phyloP scores from a whole-genome alignment of 495 filamentous ascomycete species.

The Lophiostoma macrostomum region DNA sequence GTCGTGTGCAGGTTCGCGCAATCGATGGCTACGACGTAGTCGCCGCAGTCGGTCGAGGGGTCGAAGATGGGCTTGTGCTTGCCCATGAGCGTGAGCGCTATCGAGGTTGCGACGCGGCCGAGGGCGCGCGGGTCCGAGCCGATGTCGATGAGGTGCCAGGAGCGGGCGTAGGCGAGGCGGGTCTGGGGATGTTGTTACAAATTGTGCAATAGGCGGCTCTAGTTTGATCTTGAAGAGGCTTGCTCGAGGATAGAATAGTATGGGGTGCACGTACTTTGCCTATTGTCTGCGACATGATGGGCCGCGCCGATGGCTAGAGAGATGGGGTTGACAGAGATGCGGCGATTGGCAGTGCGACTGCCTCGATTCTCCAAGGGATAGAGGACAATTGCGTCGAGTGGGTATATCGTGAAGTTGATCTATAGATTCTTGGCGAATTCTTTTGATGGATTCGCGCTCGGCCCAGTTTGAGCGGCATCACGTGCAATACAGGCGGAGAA shows the following conservation, averaged over 20 bases:
- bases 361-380: neutral
- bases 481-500: too few relatives aligned
- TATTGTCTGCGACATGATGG: slow-evolving; percentile 64
- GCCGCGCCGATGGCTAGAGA: slow-evolving; percentile 8
- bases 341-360: slow-evolving; percentile 1
- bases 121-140: slow-evolving; percentile 59
- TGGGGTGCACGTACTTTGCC: slow-evolving; percentile 53
- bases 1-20: slow-evolving; percentile 85
- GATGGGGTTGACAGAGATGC: neutral
- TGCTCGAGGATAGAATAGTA: too few relatives aligned
- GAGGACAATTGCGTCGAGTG: neutral
- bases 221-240: too few relatives aligned
- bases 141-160: slow-evolving; percentile 88
- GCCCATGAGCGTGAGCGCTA: slow-evolving; percentile 91
- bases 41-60: slow-evolving; percentile 90
- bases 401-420: slow-evolving; percentile 8
- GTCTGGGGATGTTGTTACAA: slow-evolving; percentile 70
- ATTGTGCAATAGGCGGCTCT: too few relatives aligned
- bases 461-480: too few relatives aligned
- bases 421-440: slow-evolving; percentile 18
- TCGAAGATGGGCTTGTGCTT: slow-evolving; percentile 99
- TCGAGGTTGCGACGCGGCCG: slow-evolving; percentile 85
- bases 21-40: slow-evolving; percentile 92
- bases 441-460: neutral
- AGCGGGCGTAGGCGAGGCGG: slow-evolving; percentile 88